Base-by-base conservation (phyloP, 805 yeast genomes). In the Wickerhamomyces sydowiorum region DNA sequence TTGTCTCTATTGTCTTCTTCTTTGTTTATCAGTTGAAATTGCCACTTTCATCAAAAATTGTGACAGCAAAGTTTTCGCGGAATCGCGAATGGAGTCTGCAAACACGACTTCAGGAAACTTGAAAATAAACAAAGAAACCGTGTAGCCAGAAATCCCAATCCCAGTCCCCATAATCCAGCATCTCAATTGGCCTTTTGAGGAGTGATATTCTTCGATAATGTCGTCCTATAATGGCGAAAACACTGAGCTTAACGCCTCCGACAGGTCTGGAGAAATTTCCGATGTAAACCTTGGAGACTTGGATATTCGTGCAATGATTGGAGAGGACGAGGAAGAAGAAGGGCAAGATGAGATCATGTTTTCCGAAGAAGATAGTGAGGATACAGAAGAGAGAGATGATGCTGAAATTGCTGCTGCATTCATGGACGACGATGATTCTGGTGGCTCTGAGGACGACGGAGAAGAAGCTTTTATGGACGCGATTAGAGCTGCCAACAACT, bases 401-500 rank as follows among this genome's bases (percentile, higher is more conserved):
- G 59, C 57, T 28, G 61, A 59, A 8, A 59, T 66, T 19, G 65
- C 63, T n/a, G 67, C 61, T 25, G 71, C 69, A 2, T 49, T 72
- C 33, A 47, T 43, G 9, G 58, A 48, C 13, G 72, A 65, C 24
- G 62, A 58, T 32, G 68, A 59, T 4, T 67, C 59, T 7, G 35
- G 17, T 18, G 22, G 20, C 8, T 60, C 63, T 20, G 70, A 66
- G 29, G 72, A 65, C 43, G 70, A 60, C 35, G 65, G 63, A 40
- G 74, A 67, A 41, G 60, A 60, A 20, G 68, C 65, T 45, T 77
- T 82, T 47, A 67, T 75, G 64, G 79, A 82, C 55, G 83, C 83
- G 1, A 67, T 85, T 41, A 67, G 86, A 54, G 81, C 73, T 42
- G 91, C 87, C 0, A 74, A 78, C 36, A 81, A 81, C 49, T 80